Evolutionary conservation across 1,284 basidiomycete genomes (phyloP).

Genomic region (Cronartium ribicola): DNA sequence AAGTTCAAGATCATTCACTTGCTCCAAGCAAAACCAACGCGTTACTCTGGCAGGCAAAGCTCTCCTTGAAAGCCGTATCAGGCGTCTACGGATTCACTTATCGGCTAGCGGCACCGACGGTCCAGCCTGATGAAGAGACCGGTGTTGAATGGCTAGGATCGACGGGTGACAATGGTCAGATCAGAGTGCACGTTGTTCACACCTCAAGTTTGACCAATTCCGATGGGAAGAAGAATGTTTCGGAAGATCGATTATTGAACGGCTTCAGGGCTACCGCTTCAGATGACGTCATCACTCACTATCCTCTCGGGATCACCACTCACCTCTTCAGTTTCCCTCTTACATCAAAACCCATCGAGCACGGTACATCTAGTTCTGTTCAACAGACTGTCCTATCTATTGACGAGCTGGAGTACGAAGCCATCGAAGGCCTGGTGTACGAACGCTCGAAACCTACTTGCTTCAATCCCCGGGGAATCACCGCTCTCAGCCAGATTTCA

Average conservation of each 20-base stretch:
- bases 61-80: neutral
- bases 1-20: neutral
- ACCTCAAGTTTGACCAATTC: neutral
- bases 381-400: neutral
- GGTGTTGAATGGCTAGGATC: neutral
- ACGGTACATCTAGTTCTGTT: neutral
- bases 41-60: neutral
- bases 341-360: neutral
- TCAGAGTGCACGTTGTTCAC: neutral
- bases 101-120: neutral
- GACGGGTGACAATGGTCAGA: neutral
- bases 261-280: neutral
- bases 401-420: too few species aligned
- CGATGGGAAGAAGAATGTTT: neutral
- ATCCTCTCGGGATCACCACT: neutral
- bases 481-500: neutral
- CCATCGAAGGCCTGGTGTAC: conserved; percentile 4
- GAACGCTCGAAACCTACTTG: conserved; percentile 25
- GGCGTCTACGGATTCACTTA: neutral
- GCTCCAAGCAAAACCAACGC: neutral
- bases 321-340: neutral
- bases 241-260: neutral
- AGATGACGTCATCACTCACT: neutral
- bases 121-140: neutral
- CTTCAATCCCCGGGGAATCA: neutral